Conservation (phyloP, 2,329 filamentous ascomycete genomes). For the Pseudogymnoascus sp. region DNA sequence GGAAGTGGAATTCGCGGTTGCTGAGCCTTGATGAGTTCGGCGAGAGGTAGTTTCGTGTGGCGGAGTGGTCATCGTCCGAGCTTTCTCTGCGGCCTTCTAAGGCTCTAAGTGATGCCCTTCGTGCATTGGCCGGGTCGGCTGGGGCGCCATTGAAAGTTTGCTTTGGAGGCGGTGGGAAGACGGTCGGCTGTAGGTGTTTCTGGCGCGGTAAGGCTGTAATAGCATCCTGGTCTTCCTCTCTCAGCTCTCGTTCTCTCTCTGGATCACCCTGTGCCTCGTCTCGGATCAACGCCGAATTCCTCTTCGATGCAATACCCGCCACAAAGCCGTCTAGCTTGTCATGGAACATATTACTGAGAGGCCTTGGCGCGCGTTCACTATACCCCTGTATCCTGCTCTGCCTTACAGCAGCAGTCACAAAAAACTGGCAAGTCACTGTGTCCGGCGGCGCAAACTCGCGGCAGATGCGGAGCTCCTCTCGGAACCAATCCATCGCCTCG, state of each 20-base stretch:
- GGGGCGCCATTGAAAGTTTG: not conserved
- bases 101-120: slow-evolving; percentile 42
- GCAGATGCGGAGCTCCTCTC: slow-evolving; percentile 87
- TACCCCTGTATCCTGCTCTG: slow-evolving; percentile 18
- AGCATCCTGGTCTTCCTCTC: slow-evolving; percentile 75
- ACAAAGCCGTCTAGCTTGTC: slow-evolving; percentile 85
- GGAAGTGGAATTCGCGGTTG: slow-evolving; percentile 48
- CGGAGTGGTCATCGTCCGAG: slow-evolving; percentile 36
- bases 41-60: slow-evolving; percentile 29
- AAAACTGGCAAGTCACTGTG: slow-evolving; percentile 89
- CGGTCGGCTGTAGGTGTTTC: slow-evolving; percentile 54
- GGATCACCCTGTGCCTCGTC: slow-evolving; percentile 73
- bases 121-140: slow-evolving; percentile 15
- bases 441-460: slow-evolving; percentile 82
- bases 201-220: slow-evolving; percentile 73
- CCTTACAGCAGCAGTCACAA: slow-evolving; percentile 69
- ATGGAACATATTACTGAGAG: slow-evolving; percentile 69
- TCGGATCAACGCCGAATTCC: slow-evolving; percentile 75
- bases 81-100: slow-evolving; percentile 38
- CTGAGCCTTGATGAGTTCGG: slow-evolving; percentile 16
- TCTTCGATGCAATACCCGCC: slow-evolving; percentile 77
- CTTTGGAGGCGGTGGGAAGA: slow-evolving; percentile 20
- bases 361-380: slow-evolving; percentile 47
- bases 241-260: slow-evolving; percentile 71
- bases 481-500: slow-evolving; percentile 96